Evolutionary conservation across 495 filamentous ascomycete genomes (phyloP).

Genomic region (Aspergillus heteromorphus): DNA sequence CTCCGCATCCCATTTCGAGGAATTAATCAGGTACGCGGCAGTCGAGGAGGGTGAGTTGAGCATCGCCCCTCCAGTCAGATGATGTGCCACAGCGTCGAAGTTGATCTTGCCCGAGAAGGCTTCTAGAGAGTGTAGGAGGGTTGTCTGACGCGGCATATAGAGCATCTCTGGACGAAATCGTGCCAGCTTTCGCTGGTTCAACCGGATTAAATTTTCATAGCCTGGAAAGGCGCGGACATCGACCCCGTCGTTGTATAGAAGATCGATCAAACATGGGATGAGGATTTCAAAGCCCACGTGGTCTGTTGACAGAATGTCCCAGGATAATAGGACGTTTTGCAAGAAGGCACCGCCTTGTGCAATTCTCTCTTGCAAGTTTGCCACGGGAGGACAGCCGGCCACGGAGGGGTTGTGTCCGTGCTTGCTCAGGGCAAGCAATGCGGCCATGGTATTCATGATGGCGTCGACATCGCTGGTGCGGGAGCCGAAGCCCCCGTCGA

Average conservation of each 20-base stretch:
- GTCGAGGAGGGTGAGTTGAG: slow-evolving; percentile 43
- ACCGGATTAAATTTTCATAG: background rate
- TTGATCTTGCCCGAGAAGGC: slow-evolving; percentile 39
- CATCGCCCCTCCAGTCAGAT: slow-evolving; percentile 34
- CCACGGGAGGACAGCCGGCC: background rate
- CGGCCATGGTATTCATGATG: slow-evolving; percentile 21
- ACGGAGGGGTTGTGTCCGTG: background rate
- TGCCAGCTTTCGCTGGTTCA: background rate
- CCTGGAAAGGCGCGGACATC: background rate
- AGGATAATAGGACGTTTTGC: background rate
- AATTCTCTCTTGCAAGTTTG: background rate
- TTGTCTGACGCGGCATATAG: slow-evolving; percentile 18
- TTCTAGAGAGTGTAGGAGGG: slow-evolving; percentile 37
- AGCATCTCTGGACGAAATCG: background rate
- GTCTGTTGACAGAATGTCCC: slow-evolving; percentile 6
- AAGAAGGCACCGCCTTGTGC: background rate
- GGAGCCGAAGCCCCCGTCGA: slow-evolving; percentile 16
- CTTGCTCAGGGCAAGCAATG: slow-evolving; percentile 16
- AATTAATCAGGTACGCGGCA: slow-evolving; percentile 37
- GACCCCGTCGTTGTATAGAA: background rate
- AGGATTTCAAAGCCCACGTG: slow-evolving; percentile 38
- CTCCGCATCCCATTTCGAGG: slow-evolving; percentile 28
- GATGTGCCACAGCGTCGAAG: slow-evolving; percentile 35
- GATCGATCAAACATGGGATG: slow-evolving; percentile 13
- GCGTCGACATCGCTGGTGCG: slow-evolving; percentile 14